These are phyloP conservation scores for Glycine latifolia DNA, from an alignment of 306 rosid species.

Conservation along the genomic window DNA sequence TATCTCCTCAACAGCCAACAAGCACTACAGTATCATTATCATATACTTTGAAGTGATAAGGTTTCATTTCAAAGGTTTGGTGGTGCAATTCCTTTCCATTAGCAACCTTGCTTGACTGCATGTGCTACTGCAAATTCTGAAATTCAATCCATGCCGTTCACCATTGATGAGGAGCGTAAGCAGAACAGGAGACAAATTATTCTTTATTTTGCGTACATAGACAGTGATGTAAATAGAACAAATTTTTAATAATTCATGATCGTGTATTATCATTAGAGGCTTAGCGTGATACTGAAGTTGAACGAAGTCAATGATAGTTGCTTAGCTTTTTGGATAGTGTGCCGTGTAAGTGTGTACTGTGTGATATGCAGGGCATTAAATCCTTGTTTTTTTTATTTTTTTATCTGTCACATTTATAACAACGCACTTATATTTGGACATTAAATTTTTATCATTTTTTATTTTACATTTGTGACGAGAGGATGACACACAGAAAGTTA, in stretches of 20 bases:
- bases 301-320: conserved; percentile 9
- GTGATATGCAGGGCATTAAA: background rate
- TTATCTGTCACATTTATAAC: too few relatives aligned
- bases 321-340: background rate
- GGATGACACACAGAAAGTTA: background rate
- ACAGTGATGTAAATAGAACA: conserved; percentile 6
- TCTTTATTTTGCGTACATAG: conserved; percentile 13
- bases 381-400: too few relatives aligned
- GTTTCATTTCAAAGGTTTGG: conserved; percentile 5
- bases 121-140: conserved; percentile 26
- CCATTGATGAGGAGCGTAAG: conserved; percentile 12
- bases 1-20: conserved; percentile 28
- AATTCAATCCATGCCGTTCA: conserved; percentile 26
- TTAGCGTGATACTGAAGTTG: conserved; percentile 7
- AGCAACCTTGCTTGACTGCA: conserved; percentile 45
- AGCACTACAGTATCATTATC: background rate
- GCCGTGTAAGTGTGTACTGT: background rate
- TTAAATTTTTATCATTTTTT: too few relatives aligned
- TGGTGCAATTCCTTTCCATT: conserved; percentile 34
- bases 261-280: conserved; percentile 9
- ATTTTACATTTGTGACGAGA: background rate
- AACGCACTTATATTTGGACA: too few relatives aligned
- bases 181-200: conserved; percentile 9
- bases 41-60: background rate
- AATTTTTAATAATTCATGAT: conserved; percentile 9